Conservation (phyloP, 257 asterid genomes). For the Penstemon davidsonii region DNA sequence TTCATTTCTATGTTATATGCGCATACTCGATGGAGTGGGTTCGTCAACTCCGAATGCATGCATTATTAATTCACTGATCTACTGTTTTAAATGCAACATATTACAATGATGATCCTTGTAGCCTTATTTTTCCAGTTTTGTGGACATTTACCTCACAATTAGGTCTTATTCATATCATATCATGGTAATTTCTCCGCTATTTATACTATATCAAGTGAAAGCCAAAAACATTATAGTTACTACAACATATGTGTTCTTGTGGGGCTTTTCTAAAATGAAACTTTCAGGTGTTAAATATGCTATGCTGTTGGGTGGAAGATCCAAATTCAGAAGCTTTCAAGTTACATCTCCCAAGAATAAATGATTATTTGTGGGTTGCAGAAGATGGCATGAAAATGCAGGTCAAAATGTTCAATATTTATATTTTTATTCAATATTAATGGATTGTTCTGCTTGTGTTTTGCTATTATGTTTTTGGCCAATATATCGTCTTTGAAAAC, state of each 20-base stretch:
- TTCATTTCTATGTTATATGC: background rate
- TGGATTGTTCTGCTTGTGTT: constrained; percentile 21
- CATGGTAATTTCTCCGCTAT: constrained; percentile 24
- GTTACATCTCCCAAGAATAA: constrained; percentile 86
- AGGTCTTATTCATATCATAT: constrained; percentile 5
- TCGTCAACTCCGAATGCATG: constrained; percentile 6
- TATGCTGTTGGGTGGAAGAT: constrained; percentile 99
- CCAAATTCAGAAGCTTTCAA: constrained; percentile 95
- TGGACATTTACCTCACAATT: constrained; percentile 13
- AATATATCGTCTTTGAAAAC: constrained; percentile 9
- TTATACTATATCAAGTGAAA: constrained; percentile 14
- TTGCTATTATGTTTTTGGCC: background rate
- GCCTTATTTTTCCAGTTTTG: constrained; percentile 3
- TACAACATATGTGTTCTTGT: constrained; percentile 18
- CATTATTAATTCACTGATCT: background rate
- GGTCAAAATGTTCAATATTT: constrained; percentile 39
- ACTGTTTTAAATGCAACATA: constrained; percentile 10
- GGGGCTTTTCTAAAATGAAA: constrained; percentile 3
- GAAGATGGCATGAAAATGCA: constrained; percentile 99
- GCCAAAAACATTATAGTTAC: constrained; percentile 13
- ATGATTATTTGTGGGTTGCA: constrained; percentile 91
- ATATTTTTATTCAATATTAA: constrained; percentile 2
- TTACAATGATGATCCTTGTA: background rate
- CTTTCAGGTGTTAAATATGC: constrained; percentile 85
- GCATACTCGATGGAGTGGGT: constrained; percentile 1